Evolutionary conservation across 129 eudicot genomes (phyloP).

Genomic region (Escallonia rubra): DNA sequence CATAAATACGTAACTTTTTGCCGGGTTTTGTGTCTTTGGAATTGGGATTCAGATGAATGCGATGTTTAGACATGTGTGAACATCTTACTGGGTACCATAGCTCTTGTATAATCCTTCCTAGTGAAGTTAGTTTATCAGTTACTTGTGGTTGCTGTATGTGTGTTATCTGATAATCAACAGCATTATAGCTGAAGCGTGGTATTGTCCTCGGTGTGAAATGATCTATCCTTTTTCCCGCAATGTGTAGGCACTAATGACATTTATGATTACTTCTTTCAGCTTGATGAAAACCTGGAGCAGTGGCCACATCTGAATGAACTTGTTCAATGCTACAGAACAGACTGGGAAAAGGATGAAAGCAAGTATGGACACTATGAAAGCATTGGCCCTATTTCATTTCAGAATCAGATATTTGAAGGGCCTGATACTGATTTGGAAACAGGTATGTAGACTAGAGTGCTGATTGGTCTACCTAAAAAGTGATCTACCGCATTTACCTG

Average conservation of each 20-base stretch:
- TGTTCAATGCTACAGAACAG: conserved; percentile 88
- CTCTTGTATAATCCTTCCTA: too few species aligned
- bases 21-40: too few species aligned
- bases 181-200: conserved; percentile 2
- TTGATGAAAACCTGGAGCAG: conserved; percentile 95
- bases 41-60: too few species aligned
- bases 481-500: too few species aligned
- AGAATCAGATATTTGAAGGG: conserved; percentile 93
- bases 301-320: conserved; percentile 99
- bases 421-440: conserved; percentile 98
- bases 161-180: neutral
- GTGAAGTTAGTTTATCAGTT: neutral
- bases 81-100: too few species aligned
- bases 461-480: neutral
- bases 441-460: conserved; percentile 38
- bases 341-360: conserved; percentile 90
- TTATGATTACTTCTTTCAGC: conserved; percentile 40
- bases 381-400: conserved; percentile 63
- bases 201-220: neutral
- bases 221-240: conserved; percentile 3
- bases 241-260: conserved; percentile 4
- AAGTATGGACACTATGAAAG: conserved; percentile 98
- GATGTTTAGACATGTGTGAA: too few species aligned
- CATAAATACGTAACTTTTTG: too few species aligned
- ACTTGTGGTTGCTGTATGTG: neutral